Evolutionary conservation across 176 grass and related monocot species (phyloP).

Genomic region (Melocanna baccifera): DNA sequence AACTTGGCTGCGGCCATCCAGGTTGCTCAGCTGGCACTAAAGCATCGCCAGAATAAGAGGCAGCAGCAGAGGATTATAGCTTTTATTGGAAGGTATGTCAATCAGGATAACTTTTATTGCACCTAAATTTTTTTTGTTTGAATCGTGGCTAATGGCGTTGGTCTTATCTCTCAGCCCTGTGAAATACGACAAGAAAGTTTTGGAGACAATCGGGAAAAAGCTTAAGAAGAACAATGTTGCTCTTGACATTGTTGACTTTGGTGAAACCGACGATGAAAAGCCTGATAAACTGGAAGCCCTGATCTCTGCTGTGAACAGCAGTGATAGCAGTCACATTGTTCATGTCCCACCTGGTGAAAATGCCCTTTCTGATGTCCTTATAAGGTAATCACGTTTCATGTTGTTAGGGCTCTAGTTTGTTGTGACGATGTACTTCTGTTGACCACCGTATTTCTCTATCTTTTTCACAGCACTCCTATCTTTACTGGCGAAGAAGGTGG

Average conservation of each 20-base stretch:
- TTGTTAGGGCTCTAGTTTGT: neutral
- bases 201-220: conserved; percentile 93
- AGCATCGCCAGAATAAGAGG: conserved; percentile 98
- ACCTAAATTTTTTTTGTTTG: neutral
- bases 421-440: neutral
- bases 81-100: conserved; percentile 83
- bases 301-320: conserved; percentile 71
- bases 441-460: conserved; percentile 14
- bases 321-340: conserved; percentile 91
- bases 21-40: conserved; percentile 91
- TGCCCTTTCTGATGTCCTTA: conserved; percentile 90
- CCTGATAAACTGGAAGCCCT: conserved; percentile 87
- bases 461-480: conserved; percentile 75
- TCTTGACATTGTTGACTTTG: conserved; percentile 97
- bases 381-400: conserved; percentile 47
- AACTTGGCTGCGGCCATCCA: conserved; percentile 90
- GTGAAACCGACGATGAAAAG: conserved; percentile 84
- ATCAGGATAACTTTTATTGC: neutral
- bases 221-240: conserved; percentile 97
- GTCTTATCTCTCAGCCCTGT: conserved; percentile 54
- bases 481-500: conserved; percentile 95
- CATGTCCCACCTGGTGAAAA: conserved; percentile 70
- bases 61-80: conserved; percentile 96
- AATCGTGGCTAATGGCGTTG: neutral
- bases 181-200: conserved; percentile 68